Evolutionary conservation across 148 eudicot genomes (phyloP), one percentile per base, ranked within the genome.

Genomic region (Nepenthes mirabilis): DNA sequence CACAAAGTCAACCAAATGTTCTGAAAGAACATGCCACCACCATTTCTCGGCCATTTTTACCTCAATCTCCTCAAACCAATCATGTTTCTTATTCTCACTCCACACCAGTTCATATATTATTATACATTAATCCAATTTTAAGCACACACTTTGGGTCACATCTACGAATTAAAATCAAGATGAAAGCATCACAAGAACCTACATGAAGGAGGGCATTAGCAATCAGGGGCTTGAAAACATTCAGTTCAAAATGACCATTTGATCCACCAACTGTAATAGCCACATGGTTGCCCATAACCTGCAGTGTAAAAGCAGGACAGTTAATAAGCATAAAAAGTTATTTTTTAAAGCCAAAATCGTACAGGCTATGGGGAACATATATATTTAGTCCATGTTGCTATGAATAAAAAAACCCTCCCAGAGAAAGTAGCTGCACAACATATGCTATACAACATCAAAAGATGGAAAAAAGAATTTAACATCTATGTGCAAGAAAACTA

Each of bases 261-360:
- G 94, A 78, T 68, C 91, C 98, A 64, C 96, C 98, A 35, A 93
- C 85, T 48, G 98, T 88, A 70, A 88, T 61, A 34, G 91, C 98
- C 56, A 93, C 98, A 57, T 93, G 95, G 77, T 93, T 93, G 57
- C 98, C 98, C 85, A 93, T 93, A 23, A 86, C 95, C 98, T 93
- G 81, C 66, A 70, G 75, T 43, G 14, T 37, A 61, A 60, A 52
- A 57, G 14, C 52, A 10, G 13, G 59, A 12, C 58, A 50, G 47
- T 56, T 43, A 61, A 63, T 60, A 4, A 58, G 54, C 55, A 33
- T 32, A 33, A 40, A 59, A 54, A 14, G 33, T 43, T 34, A 33
- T 70, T n/a, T 47, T 14, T 49, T 32, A 43, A 52, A 23, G 23
- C 23, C 23, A 23, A 23, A 23, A 37, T 14, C 14, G 33, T 57